A percentile compares a stretch with the other conserved stretches of the same genome.
Conservation (phyloP, 805 yeast species). For the Zygosaccharomyces rouxii region DNA sequence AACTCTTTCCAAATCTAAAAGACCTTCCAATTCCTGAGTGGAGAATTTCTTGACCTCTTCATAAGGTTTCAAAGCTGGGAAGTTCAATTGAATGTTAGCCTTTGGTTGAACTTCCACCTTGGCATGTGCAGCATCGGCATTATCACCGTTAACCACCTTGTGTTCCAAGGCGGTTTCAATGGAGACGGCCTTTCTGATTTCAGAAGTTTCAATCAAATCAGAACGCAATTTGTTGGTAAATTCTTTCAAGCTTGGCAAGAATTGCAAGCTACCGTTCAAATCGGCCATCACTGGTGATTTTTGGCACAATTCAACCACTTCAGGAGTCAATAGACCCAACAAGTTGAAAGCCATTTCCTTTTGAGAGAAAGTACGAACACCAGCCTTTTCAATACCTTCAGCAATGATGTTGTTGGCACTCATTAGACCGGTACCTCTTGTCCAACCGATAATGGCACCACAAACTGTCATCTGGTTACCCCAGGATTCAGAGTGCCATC, state of each 20-base stretch:
- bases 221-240: conserved; percentile 75
- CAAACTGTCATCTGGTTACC: conserved; percentile 87
- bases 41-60: conserved; percentile 64
- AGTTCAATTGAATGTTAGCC: conserved; percentile 88
- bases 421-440: conserved; percentile 99
- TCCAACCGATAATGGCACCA: conserved; percentile 99
- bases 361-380: conserved; percentile 97
- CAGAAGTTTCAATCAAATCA: conserved; percentile 71
- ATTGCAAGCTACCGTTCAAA: conserved; percentile 97
- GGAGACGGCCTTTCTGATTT: conserved; percentile 91
- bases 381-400: conserved; percentile 91
- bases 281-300: conserved; percentile 95
- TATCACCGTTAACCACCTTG: conserved; percentile 77
- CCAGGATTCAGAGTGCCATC: conserved; percentile 99
- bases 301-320: conserved; percentile 81
- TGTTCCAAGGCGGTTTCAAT: conserved; percentile 86
- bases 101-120: conserved; percentile 82
- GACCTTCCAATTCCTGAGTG: conserved; percentile 73
- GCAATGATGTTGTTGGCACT: conserved; percentile 95
- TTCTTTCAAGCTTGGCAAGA: conserved; percentile 84
- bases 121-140: conserved; percentile 80
- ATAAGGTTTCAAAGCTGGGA: conserved; percentile 83
- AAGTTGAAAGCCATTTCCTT: conserved; percentile 99
- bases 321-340: conserved; percentile 87
- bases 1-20: conserved; percentile 86